phyloP scores from a whole-genome alignment of 2,329 filamentous ascomycete genomes.

The Alternaria consortialis region DNA sequence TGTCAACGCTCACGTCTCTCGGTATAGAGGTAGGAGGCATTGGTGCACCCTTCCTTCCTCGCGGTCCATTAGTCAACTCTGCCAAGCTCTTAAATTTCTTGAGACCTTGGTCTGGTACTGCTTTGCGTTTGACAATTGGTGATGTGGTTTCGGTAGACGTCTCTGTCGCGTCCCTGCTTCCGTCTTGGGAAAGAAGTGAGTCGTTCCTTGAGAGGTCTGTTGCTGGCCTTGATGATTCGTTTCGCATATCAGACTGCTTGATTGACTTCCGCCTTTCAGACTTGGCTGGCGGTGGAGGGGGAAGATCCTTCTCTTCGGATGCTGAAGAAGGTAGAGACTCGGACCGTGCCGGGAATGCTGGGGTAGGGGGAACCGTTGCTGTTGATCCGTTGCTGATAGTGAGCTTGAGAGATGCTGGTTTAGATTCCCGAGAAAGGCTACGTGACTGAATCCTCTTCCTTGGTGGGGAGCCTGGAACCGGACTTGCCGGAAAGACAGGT shows the following conservation, averaged over 20 bases:
- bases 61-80: slow-evolving; percentile 39
- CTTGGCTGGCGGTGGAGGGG: slow-evolving; percentile 49
- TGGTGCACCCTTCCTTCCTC: slow-evolving; percentile 39
- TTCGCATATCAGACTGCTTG: slow-evolving; percentile 31
- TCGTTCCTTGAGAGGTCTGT: slow-evolving; percentile 36
- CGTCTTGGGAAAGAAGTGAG: slow-evolving; percentile 38
- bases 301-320: slow-evolving; percentile 38
- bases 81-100: slow-evolving; percentile 43
- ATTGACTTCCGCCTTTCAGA: slow-evolving; percentile 33
- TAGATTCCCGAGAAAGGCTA: slow-evolving; percentile 46
- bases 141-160: slow-evolving; percentile 13
- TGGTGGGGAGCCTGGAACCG: slow-evolving; percentile 31
- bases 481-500: slow-evolving; percentile 18
- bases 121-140: slow-evolving; percentile 39
- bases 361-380: slow-evolving; percentile 40
- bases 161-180: slow-evolving; percentile 3
- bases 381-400: slow-evolving; percentile 51
- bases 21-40: slow-evolving; percentile 32
- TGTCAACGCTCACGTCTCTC: slow-evolving; percentile 24
- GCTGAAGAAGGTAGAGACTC: slow-evolving; percentile 20
- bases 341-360: slow-evolving; percentile 23
- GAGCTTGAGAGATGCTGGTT: slow-evolving; percentile 48
- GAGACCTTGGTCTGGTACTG: slow-evolving; percentile 27
- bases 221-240: slow-evolving; percentile 31
- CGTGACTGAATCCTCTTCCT: slow-evolving; percentile 41